Percentiles rank a stretch among this genome's conserved stretches.
These are phyloP conservation scores for Pilasporangium apinafurcum DNA, from an alignment of 352 stramenopile species.

Conservation along the genomic window DNA sequence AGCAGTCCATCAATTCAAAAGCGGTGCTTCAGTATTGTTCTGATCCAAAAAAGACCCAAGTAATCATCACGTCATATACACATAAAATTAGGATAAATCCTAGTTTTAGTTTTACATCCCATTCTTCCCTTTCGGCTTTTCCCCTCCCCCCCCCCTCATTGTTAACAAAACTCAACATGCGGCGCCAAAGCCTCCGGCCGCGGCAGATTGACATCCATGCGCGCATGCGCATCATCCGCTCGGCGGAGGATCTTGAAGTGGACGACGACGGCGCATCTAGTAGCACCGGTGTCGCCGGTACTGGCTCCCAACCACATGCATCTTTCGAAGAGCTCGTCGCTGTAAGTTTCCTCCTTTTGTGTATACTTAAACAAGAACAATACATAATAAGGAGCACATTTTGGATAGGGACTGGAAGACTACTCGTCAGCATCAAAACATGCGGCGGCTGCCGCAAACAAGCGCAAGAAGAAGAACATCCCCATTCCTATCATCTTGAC, in stretches of 20 bases:
- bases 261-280: slow-evolving; percentile 50
- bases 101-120: no score
- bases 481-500: slow-evolving; percentile 76
- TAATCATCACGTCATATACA: no score
- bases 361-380: slow-evolving; percentile 22
- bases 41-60: no score
- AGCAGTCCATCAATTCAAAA: no score
- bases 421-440: no score
- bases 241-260: slow-evolving; percentile 69
- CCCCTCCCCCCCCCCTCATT: background rate
- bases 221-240: slow-evolving; percentile 78
- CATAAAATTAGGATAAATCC: no score
- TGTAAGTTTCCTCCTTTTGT: slow-evolving; percentile 21
- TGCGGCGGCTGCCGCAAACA: slow-evolving; percentile 20
- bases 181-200: slow-evolving; percentile 77
- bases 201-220: slow-evolving; percentile 86
- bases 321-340: slow-evolving; percentile 74
- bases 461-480: slow-evolving; percentile 78
- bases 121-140: background rate
- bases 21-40: no score
- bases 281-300: slow-evolving; percentile 5
- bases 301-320: slow-evolving; percentile 17
- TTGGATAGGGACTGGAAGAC: no score
- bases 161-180: slow-evolving; percentile 23
- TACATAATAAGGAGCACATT: slow-evolving; percentile 51